These are phyloP conservation scores for Brettanomyces custersianus DNA, from an alignment of 805 yeast genomes.

Conservation along the genomic window DNA sequence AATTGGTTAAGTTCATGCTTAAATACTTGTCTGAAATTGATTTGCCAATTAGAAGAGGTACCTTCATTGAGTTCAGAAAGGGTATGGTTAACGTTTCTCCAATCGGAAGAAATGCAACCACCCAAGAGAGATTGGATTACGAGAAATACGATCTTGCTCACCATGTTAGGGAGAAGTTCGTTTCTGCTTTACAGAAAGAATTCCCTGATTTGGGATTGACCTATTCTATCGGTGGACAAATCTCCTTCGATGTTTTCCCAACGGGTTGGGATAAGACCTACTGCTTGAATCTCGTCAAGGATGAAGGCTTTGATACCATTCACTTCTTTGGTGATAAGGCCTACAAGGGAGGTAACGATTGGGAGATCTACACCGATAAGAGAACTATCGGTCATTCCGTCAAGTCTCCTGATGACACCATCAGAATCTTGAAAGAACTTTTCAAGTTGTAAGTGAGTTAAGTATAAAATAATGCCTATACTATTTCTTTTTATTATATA, in stretches of 20 bases:
- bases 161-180: conserved; percentile 79
- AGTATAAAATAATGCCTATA: too few relatives aligned
- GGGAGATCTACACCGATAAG: conserved; percentile 84
- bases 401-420: conserved; percentile 81
- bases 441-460: conserved; percentile 41
- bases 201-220: conserved; percentile 83
- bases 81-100: conserved; percentile 99
- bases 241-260: conserved; percentile 98
- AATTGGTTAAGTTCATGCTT: conserved; percentile 76
- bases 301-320: conserved; percentile 76
- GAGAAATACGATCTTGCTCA: conserved; percentile 76
- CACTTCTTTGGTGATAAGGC: conserved; percentile 99
- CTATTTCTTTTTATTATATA: not conserved
- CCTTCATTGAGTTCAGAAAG: conserved; percentile 97
- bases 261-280: conserved; percentile 99
- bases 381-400: conserved; percentile 98
- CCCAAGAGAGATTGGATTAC: conserved; percentile 86
- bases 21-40: conserved; percentile 79
- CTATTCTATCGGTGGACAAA: conserved; percentile 98
- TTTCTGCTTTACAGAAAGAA: conserved; percentile 70
- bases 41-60: conserved; percentile 96
- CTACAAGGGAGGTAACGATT: conserved; percentile 96
- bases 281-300: conserved; percentile 84
- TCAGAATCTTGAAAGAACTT: conserved; percentile 71
- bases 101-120: conserved; percentile 95